A percentile compares a stretch with the other conserved stretches of the same genome.
These are phyloP conservation scores for Psidium guajava DNA, from an alignment of 345 rosid genomes.

Conservation along the genomic window DNA sequence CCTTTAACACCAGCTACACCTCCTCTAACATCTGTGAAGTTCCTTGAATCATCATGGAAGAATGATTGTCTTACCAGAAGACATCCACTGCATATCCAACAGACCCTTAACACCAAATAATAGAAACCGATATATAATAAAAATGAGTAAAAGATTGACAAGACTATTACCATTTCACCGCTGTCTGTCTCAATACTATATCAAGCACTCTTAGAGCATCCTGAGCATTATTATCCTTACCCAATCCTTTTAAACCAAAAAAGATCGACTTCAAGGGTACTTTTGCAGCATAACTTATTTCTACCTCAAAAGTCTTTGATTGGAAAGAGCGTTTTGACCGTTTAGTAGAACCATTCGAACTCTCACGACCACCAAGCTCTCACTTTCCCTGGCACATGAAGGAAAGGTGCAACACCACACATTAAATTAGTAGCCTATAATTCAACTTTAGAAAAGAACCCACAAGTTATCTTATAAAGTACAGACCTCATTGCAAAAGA, in stretches of 20 bases:
- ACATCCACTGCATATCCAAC: slow-evolving; percentile 50
- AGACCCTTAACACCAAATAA: slow-evolving; percentile 4
- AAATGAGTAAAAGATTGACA: neutral
- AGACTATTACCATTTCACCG: slow-evolving; percentile 44
- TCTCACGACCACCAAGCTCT: slow-evolving; percentile 13
- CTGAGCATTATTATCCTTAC: slow-evolving; percentile 32
- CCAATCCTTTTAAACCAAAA: slow-evolving; percentile 34
- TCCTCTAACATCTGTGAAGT: slow-evolving; percentile 50
- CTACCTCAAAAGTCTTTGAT: slow-evolving; percentile 47
- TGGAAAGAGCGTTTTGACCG: slow-evolving; percentile 42
- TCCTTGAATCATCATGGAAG: slow-evolving; percentile 42
- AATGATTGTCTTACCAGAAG: slow-evolving; percentile 83
- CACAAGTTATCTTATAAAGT: neutral
- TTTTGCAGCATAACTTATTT: slow-evolving; percentile 42
- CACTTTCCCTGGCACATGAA: neutral
- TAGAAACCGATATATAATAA: neutral
- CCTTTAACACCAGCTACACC: slow-evolving; percentile 64
- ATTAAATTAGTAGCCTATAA: neutral
- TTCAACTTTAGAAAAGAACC: neutral
- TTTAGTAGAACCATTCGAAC: slow-evolving; percentile 29
- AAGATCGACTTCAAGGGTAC: slow-evolving; percentile 48
- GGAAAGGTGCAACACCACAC: slow-evolving; percentile 2
- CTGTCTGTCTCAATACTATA: slow-evolving; percentile 72
- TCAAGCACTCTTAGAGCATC: slow-evolving; percentile 82
- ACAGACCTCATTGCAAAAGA: slow-evolving; percentile 43